Evolutionary conservation across 176 grass and related monocot species (phyloP).

Genomic region (Thalia dealbata): DNA sequence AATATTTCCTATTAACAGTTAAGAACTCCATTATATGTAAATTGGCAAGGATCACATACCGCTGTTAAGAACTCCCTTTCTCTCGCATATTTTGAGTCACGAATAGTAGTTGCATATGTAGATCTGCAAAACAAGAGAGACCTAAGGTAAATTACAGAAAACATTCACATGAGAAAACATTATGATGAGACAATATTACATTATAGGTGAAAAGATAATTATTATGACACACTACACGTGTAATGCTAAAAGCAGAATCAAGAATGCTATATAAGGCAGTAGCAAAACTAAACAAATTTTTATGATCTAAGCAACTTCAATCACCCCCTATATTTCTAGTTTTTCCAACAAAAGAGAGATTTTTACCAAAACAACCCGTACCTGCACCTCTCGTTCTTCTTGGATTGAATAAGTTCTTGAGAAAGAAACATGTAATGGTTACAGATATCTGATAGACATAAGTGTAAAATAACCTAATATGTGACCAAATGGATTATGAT

Average conservation of each 20-base stretch:
- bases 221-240: neutral
- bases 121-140: conserved; percentile 45
- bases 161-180: neutral
- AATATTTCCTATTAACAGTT: neutral
- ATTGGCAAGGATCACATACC: conserved; percentile 29
- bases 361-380: too few relatives aligned
- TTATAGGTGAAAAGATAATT: neutral
- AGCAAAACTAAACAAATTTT: neutral
- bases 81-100: conserved; percentile 76
- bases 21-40: neutral
- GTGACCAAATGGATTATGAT: neutral
- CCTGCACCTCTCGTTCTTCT: too few relatives aligned
- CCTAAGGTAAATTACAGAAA: neutral
- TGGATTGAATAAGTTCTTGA: neutral
- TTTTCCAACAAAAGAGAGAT: neutral
- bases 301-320: too few relatives aligned
- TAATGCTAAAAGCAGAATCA: neutral
- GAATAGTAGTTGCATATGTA: conserved; percentile 91
- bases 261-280: neutral
- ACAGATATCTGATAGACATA: neutral
- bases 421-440: neutral
- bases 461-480: neutral
- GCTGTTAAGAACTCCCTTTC: conserved; percentile 91
- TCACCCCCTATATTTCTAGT: too few relatives aligned
- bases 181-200: neutral